Percentiles rank a stretch among this genome's conserved stretches.
These are phyloP conservation scores for Calcarisporium arbuscula DNA, from an alignment of 2,329 filamentous ascomycete species.

Conservation along the genomic window DNA sequence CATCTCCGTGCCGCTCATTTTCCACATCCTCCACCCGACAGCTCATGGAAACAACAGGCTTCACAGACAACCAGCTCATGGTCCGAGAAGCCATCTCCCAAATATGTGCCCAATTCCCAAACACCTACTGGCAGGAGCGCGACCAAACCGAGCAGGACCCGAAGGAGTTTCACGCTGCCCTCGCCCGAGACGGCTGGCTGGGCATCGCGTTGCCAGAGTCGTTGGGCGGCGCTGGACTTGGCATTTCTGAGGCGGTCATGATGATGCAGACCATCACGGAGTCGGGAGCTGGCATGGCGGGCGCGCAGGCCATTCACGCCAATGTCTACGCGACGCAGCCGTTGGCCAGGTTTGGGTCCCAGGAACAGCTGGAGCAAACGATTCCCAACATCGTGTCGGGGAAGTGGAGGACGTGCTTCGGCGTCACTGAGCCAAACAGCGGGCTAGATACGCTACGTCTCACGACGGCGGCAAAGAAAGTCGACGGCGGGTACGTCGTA, in stretches of 20 bases:
- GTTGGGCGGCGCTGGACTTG: conserved; percentile 67
- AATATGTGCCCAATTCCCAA: conserved; percentile 64
- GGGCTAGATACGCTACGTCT: conserved; percentile 73
- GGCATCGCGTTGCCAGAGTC: conserved; percentile 72
- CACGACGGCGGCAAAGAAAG: conserved; percentile 51
- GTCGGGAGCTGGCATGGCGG: conserved; percentile 73
- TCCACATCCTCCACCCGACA: conserved; percentile 25
- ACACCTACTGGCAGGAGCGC: conserved; percentile 69
- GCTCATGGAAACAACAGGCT: conserved; percentile 67
- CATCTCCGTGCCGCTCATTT: conserved; percentile 22
- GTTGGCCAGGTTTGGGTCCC: conserved; percentile 64
- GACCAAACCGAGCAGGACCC: conserved; percentile 68
- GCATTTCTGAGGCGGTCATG: conserved; percentile 76
- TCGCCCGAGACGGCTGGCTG: conserved; percentile 73
- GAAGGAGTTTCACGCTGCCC: conserved; percentile 65
- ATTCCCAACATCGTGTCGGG: conserved; percentile 68
- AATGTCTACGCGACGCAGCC: conserved; percentile 72
- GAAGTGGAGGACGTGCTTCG: conserved; percentile 68
- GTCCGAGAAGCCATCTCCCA: conserved; percentile 65
- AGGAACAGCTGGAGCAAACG: conserved; percentile 55
- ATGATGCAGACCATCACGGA: conserved; percentile 82
- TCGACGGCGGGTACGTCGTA: conserved; percentile 57
- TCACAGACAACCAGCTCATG: conserved; percentile 65
- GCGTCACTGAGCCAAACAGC: conserved; percentile 77
- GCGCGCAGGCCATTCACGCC: conserved; percentile 55